phyloP scores from a whole-genome alignment of 1,284 basidiomycete genomes.

The Austroboletus novae-zelandiae region DNA sequence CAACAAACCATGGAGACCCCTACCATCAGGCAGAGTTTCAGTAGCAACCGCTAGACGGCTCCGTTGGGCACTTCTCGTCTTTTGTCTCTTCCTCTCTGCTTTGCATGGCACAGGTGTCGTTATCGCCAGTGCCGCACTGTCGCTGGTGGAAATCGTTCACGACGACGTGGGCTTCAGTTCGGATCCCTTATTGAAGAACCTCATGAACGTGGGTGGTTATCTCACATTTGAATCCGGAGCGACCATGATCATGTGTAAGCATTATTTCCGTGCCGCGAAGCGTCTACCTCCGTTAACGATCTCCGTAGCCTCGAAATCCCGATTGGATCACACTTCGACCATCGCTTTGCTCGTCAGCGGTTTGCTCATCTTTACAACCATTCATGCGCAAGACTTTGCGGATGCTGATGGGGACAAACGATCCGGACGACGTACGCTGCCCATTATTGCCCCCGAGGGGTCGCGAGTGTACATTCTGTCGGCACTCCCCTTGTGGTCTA shows the following conservation, averaged over 20 bases:
- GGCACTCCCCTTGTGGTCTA: conserved; percentile 19
- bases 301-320: conserved; percentile 3
- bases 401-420: conserved; percentile 39
- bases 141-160: conserved; percentile 23
- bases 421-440: conserved; percentile 39
- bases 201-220: conserved; percentile 31
- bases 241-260: conserved; percentile 32
- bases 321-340: conserved; percentile 16
- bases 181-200: conserved; percentile 30
- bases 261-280: neutral
- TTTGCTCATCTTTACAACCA: conserved; percentile 36
- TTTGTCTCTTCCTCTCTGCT: conserved; percentile 28
- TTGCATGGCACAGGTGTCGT: conserved; percentile 23
- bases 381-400: conserved; percentile 43
- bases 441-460: conserved; percentile 33
- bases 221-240: conserved; percentile 33
- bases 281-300: neutral
- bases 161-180: conserved; percentile 24
- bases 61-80: conserved; percentile 28
- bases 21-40: conserved; percentile 33
- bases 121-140: conserved; percentile 16
- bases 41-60: conserved; percentile 18
- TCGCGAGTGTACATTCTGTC: conserved; percentile 19
- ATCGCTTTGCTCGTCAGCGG: conserved; percentile 28
- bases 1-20: conserved; percentile 38